Percentiles rank a stretch among this genome's conserved stretches.
These are phyloP conservation scores for Blastomyces emzantsi DNA, from an alignment of 2,329 filamentous ascomycete species.

Conservation along the genomic window DNA sequence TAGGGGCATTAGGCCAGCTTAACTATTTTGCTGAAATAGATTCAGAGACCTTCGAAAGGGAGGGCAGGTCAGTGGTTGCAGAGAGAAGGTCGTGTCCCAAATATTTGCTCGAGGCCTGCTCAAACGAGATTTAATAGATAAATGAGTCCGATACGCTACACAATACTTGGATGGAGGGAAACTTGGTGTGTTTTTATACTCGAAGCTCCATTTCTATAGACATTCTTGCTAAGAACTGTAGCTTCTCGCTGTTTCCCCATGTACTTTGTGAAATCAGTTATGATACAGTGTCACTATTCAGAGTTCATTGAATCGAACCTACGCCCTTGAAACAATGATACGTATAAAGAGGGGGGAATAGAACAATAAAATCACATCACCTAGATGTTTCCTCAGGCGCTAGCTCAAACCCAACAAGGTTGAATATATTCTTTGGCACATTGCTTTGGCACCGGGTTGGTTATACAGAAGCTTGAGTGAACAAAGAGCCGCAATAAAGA, in stretches of 20 bases:
- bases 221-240: too few species aligned
- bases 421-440: too few species aligned
- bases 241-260: too few species aligned
- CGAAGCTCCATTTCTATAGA: not conserved
- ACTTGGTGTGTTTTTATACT: not conserved
- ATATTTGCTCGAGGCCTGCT: not conserved
- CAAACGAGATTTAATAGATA: not conserved
- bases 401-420: too few species aligned
- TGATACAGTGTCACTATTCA: too few species aligned
- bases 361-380: not conserved
- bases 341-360: not conserved
- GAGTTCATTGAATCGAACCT: too few species aligned
- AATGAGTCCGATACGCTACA: not conserved
- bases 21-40: too few species aligned
- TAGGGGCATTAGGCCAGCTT: not conserved
- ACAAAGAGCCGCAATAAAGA: not conserved
- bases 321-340: not conserved
- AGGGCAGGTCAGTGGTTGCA: too few species aligned
- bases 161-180: not conserved
- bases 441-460: not conserved
- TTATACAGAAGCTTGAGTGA: not conserved
- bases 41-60: too few species aligned
- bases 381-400: not conserved
- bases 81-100: not conserved
- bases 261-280: too few species aligned